Base-by-base conservation (phyloP, 495 filamentous ascomycete genomes). In the Penicillium canescens region DNA sequence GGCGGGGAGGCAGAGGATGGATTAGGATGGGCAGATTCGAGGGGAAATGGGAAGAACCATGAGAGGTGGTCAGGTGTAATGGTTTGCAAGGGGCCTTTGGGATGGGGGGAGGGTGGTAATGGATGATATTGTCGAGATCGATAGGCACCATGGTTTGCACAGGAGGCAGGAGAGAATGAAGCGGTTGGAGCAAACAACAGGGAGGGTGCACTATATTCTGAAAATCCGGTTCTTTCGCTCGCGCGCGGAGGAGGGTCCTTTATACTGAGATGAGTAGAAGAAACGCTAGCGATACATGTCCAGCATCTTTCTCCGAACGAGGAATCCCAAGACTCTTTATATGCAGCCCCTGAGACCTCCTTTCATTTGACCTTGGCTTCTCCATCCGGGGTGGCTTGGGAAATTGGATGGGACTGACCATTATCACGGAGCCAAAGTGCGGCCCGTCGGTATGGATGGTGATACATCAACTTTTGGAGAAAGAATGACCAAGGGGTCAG, bases 401-500 rank as follows among this genome's bases (percentile, higher is more conserved):
- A 18, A 42, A 42, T 42, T 42, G 40, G 7, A 42, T 42, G 26
- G 40, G 24, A 26, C 24, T 26, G 24, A 42, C 18, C 7, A 42
- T 42, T 6, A 14, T 14, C 20, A 42, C 40, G 16, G 40, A 23
- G 40, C 20, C n/a, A 23, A 24, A 24, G 18, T 42, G 26, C 40
- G 14, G 18, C 26, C 40, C 20, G 40, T 42, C n/a, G 18, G 40
- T 3, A 23, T 20, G 26, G 20, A 24, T 2, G 7, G 40, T 26
- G 6, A 24, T 24, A 42, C 20, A 42, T 12, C 40, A 5, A 18
- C 40, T 7, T 42, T 26, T 6, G 6, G 24, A 26, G 24, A 2
- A 46, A 46, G 31, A 46, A 46, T 46, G 14, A 35, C 44, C 28
- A 35, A 20, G 28, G 34, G 13, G 37, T n/a, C n/a, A n/a, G n/a